These are phyloP conservation scores for Taxawa tesnikishii DNA, from an alignment of 2,329 filamentous ascomycete genomes.

Conservation along the genomic window DNA sequence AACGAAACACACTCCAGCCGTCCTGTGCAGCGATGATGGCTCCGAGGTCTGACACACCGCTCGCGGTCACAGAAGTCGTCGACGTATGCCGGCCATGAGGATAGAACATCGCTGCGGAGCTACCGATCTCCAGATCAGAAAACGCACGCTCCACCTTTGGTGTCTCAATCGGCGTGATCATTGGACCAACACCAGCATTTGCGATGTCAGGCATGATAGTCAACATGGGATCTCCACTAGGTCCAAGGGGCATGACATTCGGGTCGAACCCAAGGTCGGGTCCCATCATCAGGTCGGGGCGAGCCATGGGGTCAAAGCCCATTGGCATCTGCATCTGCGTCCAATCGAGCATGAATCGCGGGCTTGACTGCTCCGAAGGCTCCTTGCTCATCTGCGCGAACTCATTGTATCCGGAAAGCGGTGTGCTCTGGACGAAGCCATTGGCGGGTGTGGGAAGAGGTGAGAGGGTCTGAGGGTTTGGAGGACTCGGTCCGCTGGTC, in stretches of 20 bases:
- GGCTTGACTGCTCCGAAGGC: conserved; percentile 30
- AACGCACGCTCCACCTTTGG: conserved; percentile 34
- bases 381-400: conserved; percentile 26
- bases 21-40: conserved; percentile 39
- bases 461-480: conserved; percentile 17
- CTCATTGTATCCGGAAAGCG: conserved; percentile 34
- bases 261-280: conserved; percentile 34
- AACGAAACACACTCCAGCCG: conserved; percentile 40
- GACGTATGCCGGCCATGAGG: conserved; percentile 27
- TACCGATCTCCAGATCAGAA: conserved; percentile 33
- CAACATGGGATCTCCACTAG: conserved; percentile 27
- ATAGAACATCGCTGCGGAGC: conserved; percentile 28
- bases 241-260: conserved; percentile 21
- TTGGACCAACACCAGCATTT: conserved; percentile 20
- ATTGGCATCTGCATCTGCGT: conserved; percentile 31
- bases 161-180: conserved; percentile 34
- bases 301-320: conserved; percentile 29
- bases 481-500: conserved; percentile 17
- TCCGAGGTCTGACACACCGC: conserved; percentile 25
- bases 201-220: conserved; percentile 33
- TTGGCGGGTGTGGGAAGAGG: conserved; percentile 25
- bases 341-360: conserved; percentile 38
- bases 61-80: conserved; percentile 13
- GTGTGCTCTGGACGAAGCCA: conserved; percentile 29
- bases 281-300: conserved; percentile 32